Evolutionary conservation across 2,329 filamentous ascomycete species (phyloP), one percentile per base, ranked within the genome.

Genomic region (Alternaria ventricosa): DNA sequence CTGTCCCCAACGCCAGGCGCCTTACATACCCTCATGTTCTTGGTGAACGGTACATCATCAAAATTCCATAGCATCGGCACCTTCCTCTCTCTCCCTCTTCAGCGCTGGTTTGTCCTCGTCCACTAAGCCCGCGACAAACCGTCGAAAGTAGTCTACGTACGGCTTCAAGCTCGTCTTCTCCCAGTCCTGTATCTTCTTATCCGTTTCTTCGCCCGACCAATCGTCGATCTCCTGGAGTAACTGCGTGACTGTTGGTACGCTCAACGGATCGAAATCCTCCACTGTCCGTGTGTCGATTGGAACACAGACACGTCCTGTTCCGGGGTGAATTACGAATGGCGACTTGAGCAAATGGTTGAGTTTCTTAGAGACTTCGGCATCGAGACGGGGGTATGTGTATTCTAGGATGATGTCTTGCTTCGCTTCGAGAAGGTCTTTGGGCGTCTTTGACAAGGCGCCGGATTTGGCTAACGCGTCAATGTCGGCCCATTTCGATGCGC

Each of bases 321-420:
- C 94, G 0, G 96, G 96, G 78, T 99, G 96, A 41, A 99, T 90
- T 64, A 97, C 95, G 76, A 99, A 99, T 0, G 96, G 96, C 66
- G 91, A 94, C 80, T 99, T 99, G 72, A 99, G 89, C 86, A 99
- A 88, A 86, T 99, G 96, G 83, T 97, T 98, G 61, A 97, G 88
- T 79, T 97, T 97, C 85, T 98, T 98, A 77, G 92, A 96, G 78
- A 99, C 96, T 80, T 97, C 94, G 65, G 96, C 94, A 84, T 99
- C 96, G 58, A 99, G 91, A 43, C 96, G 91, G 4, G 96, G 96
- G 80, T 99, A 99, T 7, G 96, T 97, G 82, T 99, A 98, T 82
- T 99, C 96, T 28, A 99, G 88, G 4, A 98, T 90, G 65, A 99
- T 92, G 77, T 98, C 96, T 79, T 97, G 94, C 82, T 97, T 98